Evolutionary conservation across 129 eudicot genomes (phyloP), one percentile per base, ranked within the genome.

Genomic region (Helianthus tuberosus): DNA sequence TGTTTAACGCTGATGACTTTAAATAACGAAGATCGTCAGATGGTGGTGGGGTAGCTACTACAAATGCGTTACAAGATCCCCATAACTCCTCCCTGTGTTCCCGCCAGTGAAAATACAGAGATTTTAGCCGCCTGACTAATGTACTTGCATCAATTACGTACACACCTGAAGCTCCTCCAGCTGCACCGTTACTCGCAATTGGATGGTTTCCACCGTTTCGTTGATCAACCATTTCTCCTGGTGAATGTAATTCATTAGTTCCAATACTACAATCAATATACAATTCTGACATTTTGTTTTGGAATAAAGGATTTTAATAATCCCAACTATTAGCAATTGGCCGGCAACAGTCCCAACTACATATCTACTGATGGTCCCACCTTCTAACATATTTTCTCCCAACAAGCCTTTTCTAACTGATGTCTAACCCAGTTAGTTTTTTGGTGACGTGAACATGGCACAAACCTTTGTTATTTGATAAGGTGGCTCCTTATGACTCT

Each of bases 41-140:
- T 5, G 82, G 76, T 1, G 93, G 93, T 38, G 93, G 93, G 11
- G 93, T 88, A 11, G 87, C 87, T 14, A 88, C 72, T 39, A 86
- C 74, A 48, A 88, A 69, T 5, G 69, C 89, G 44, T 71, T 86
- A 12, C 80, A 67, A 36, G 83, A 78, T 17, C 82, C 87, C 93
- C 93, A 88, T 14, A 85, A 73, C n/a, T 85, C 81, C 6, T 71
- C 73, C 47, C 57, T 85, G 61, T 82, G 68, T 20, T 82, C 84
- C 53, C 75, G 80, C 93, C 93, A 85, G 17, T 75, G 82, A 29
- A 78, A 52, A 66, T 88, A 88, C 35, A 85, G 10, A 32, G 79
- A 61, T 70, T 88, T 53, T 72, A 88, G 75, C 43, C 89, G 52
- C 78, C 61, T 63, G 60, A 41, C 47, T 20, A 82, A 77, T 57